Conservation (phyloP, 176 grass and related monocot genomes). For the Tillandsia leiboldiana region DNA sequence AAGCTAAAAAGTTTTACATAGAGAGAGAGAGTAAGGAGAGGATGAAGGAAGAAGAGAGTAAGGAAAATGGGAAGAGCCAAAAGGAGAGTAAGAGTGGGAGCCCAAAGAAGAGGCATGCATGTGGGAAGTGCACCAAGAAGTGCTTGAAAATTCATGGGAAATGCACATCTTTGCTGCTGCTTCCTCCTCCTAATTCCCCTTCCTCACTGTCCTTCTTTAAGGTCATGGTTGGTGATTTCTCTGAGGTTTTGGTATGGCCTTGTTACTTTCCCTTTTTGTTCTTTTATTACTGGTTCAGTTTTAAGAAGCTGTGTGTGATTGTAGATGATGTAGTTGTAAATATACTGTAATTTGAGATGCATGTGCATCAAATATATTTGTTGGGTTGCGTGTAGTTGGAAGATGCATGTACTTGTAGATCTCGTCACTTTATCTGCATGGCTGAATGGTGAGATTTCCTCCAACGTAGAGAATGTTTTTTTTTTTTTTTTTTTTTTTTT, state of each 20-base stretch:
- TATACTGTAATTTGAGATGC: too few relatives aligned
- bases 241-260: slow-evolving; percentile 34
- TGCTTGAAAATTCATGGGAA: slow-evolving; percentile 26
- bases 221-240: slow-evolving; percentile 64
- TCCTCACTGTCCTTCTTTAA: slow-evolving; percentile 53
- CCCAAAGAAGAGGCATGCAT: slow-evolving; percentile 21
- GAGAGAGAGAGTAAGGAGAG: background rate
- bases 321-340: background rate
- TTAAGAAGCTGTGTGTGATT: background rate
- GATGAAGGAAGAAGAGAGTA: background rate
- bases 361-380: too few relatives aligned
- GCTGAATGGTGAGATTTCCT: too few relatives aligned
- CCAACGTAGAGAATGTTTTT: too few relatives aligned
- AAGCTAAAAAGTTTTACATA: background rate
- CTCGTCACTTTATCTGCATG: too few relatives aligned
- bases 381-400: too few relatives aligned
- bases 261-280: background rate
- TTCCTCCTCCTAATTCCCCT: background rate
- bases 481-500: too few relatives aligned
- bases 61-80: background rate
- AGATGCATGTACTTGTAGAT: too few relatives aligned
- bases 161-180: background rate
- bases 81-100: slow-evolving; percentile 6
- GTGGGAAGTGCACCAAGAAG: slow-evolving; percentile 35
- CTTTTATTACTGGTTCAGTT: background rate